These are phyloP conservation scores for Gloeophyllum trabeum DNA, from an alignment of 768 basidiomycete genomes.

Conservation along the genomic window DNA sequence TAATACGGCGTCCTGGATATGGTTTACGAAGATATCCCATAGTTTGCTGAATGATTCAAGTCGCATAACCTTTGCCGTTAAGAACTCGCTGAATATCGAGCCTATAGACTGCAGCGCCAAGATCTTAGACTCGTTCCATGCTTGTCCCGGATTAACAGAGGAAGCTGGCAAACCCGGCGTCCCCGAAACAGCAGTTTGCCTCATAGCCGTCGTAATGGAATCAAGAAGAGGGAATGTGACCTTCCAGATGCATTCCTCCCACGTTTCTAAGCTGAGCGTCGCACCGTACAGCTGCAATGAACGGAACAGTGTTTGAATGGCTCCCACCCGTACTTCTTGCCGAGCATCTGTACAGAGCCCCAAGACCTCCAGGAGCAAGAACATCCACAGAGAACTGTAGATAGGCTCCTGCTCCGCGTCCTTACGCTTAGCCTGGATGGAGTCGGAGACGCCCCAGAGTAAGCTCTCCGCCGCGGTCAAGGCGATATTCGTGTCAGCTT, in stretches of 20 bases:
- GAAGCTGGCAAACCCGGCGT: conserved; percentile 8
- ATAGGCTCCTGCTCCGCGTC: conserved; percentile 48
- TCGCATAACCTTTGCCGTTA: conserved; percentile 60
- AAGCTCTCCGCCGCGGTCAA: conserved; percentile 88
- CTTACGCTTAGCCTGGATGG: conserved; percentile 79
- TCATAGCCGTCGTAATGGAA: conserved; percentile 47
- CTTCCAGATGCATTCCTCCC: conserved; percentile 89
- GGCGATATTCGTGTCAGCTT: conserved; percentile 92
- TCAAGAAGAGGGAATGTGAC: conserved; percentile 83
- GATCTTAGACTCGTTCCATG: conserved; percentile 85
- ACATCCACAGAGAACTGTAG: conserved; percentile 91
- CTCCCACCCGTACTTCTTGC: conserved; percentile 84
- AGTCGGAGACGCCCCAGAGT: conserved; percentile 93
- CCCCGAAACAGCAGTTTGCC: conserved; percentile 17
- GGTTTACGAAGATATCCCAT: conserved; percentile 65
- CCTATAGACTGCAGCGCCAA: conserved; percentile 80
- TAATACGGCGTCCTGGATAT: conserved; percentile 62
- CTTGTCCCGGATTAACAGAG: conserved; percentile 28
- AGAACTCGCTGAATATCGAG: conserved; percentile 73
- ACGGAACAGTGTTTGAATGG: conserved; percentile 91
- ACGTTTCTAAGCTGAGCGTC: conserved; percentile 69
- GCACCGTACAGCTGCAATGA: conserved; percentile 91
- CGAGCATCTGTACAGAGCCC: conserved; percentile 73
- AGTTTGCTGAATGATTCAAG: conserved; percentile 59
- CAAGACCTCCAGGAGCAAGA: conserved; percentile 73